phyloP scores from a whole-genome alignment of 768 basidiomycete genomes.

The Coprinopsis sp. region DNA sequence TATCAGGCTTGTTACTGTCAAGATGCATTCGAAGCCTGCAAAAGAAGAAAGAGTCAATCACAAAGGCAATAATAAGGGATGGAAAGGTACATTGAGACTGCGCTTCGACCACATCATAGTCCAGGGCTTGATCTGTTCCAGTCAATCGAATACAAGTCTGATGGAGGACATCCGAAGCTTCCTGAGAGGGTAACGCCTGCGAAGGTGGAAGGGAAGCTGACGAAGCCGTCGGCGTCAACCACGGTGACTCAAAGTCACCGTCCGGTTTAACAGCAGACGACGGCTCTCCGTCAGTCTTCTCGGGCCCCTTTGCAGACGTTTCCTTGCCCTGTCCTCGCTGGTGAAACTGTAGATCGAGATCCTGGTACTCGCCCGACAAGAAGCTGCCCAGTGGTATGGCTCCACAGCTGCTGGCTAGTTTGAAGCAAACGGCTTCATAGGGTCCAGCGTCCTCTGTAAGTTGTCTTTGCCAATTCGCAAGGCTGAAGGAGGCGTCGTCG shows the following conservation, averaged over 20 bases:
- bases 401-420: background rate
- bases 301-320: too few relatives aligned
- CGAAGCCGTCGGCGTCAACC: background rate
- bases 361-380: background rate
- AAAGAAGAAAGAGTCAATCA: background rate
- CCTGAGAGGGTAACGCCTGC: background rate
- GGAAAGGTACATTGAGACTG: background rate
- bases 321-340: background rate
- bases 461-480: background rate
- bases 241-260: background rate
- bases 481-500: too few relatives aligned
- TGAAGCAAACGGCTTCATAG: background rate
- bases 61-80: background rate
- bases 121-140: background rate
- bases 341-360: constrained; percentile 1
- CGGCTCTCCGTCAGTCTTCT: background rate
- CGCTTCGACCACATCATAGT: background rate
- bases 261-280: background rate
- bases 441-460: background rate
- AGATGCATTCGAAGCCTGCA: background rate
- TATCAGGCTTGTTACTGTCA: background rate
- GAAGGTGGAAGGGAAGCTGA: background rate
- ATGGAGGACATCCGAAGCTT: background rate
- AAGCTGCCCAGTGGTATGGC: background rate
- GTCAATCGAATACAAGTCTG: background rate